A percentile compares a stretch with the other conserved stretches of the same genome.
These are phyloP conservation scores for Neovahlkampfia damariscottae DNA, from an alignment of 78 protist species.

Conservation along the genomic window DNA sequence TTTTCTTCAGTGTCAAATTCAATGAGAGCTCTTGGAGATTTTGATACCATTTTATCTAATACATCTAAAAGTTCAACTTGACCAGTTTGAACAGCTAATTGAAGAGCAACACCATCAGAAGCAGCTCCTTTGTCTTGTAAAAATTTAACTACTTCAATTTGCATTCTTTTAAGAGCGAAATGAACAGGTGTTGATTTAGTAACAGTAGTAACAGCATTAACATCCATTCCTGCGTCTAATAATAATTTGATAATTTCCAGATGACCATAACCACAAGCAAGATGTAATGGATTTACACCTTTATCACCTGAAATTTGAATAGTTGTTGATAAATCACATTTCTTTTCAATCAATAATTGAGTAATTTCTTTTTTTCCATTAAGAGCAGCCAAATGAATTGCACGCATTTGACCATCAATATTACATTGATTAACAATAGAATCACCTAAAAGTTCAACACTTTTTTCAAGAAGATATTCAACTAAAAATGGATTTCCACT, in stretches of 20 bases:
- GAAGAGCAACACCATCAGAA: background rate
- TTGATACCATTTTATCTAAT: no score
- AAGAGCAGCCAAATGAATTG: background rate
- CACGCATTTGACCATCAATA: background rate
- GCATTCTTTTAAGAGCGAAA: background rate
- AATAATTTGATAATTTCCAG: background rate
- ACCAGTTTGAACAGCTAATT: background rate
- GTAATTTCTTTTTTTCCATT: background rate
- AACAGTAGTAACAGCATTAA: background rate
- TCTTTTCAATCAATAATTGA: background rate
- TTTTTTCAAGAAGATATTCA: background rate
- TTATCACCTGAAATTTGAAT: background rate
- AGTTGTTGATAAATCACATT: background rate
- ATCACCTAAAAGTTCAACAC: no score
- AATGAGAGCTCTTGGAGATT: no score
- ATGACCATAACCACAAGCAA: background rate
- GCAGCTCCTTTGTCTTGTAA: background rate
- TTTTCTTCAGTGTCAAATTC: no score
- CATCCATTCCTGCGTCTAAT: background rate
- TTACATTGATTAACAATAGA: background rate
- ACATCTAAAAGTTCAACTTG: no score
- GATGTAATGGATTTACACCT: background rate
- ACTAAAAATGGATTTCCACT: background rate
- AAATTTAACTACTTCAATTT: background rate
- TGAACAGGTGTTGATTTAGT: background rate